Evolutionary conservation across 768 basidiomycete species (phyloP).

Genomic region (Boletus bicolor): DNA sequence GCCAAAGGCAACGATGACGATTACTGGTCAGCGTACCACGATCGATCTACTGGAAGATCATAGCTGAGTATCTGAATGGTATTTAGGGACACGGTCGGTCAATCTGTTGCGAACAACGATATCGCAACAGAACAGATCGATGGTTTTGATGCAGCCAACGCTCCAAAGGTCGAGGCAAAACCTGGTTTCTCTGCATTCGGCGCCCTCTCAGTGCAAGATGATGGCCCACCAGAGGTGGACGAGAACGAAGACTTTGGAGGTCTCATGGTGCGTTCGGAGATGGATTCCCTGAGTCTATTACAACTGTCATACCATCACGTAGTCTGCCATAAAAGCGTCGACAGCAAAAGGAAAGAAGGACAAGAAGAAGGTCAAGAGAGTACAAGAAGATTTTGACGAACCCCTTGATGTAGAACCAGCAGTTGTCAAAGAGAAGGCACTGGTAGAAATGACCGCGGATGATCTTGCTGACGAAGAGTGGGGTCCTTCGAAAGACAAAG

Average conservation of each 20-base stretch:
- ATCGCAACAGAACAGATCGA: constrained; percentile 26
- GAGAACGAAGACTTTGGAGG: constrained; percentile 71
- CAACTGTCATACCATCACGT: neutral
- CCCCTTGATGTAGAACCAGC: constrained; percentile 25
- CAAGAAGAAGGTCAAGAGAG: constrained; percentile 47
- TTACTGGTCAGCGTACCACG: constrained; percentile 57
- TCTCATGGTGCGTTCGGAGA: constrained; percentile 57
- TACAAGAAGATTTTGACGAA: constrained; percentile 32
- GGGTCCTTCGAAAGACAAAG: constrained; percentile 40
- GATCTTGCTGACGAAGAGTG: constrained; percentile 74
- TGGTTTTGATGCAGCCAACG: constrained; percentile 44
- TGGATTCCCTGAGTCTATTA: neutral
- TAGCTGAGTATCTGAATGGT: constrained; percentile 11
- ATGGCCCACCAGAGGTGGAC: constrained; percentile 42
- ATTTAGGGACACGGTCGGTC: constrained; percentile 63
- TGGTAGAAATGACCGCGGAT: constrained; percentile 60
- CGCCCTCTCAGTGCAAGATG: constrained; percentile 41
- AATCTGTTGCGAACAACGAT: constrained; percentile 47
- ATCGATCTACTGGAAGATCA: constrained; percentile 16
- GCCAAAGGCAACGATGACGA: constrained; percentile 75
- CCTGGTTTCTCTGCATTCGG: constrained; percentile 52
- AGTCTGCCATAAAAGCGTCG: constrained; percentile 66
- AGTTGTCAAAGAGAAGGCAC: constrained; percentile 34
- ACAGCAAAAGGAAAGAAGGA: constrained; percentile 51
- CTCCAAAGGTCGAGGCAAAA: constrained; percentile 28